phyloP scores from a whole-genome alignment of 163 green algal genomes.

The Coccomyxa subellipsoidea region DNA sequence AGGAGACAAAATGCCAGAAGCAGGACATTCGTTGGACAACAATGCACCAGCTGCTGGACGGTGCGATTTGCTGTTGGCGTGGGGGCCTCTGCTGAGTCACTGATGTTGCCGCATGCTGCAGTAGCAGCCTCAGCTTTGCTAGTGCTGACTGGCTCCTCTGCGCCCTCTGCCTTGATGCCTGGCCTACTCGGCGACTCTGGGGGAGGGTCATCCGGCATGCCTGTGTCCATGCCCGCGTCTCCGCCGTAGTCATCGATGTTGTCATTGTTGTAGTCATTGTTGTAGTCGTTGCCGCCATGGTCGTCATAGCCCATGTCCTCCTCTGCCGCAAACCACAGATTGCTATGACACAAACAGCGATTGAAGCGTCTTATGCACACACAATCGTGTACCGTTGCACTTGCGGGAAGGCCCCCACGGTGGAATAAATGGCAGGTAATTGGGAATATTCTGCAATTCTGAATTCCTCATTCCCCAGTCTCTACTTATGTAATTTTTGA shows the following conservation, averaged over 20 bases:
- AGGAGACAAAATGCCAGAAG: too few relatives aligned
- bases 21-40: too few relatives aligned
- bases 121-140: neutral
- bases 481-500: too few relatives aligned
- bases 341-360: too few relatives aligned
- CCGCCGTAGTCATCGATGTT: neutral
- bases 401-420: too few relatives aligned
- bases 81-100: neutral
- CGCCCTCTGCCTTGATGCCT: neutral
- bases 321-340: neutral
- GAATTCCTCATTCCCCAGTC: too few relatives aligned
- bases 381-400: too few relatives aligned
- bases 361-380: too few relatives aligned
- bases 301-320: neutral
- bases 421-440: too few relatives aligned
- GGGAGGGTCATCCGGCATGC: neutral
- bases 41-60: neutral
- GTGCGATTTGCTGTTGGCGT: neutral
- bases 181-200: neutral
- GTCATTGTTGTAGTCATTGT: conserved; percentile 7
- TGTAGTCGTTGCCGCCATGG: neutral
- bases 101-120: neutral
- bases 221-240: neutral
- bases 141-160: neutral
- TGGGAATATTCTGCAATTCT: too few relatives aligned